These are phyloP conservation scores for Agrocybe praecox DNA, from an alignment of 768 basidiomycete species.

Conservation along the genomic window DNA sequence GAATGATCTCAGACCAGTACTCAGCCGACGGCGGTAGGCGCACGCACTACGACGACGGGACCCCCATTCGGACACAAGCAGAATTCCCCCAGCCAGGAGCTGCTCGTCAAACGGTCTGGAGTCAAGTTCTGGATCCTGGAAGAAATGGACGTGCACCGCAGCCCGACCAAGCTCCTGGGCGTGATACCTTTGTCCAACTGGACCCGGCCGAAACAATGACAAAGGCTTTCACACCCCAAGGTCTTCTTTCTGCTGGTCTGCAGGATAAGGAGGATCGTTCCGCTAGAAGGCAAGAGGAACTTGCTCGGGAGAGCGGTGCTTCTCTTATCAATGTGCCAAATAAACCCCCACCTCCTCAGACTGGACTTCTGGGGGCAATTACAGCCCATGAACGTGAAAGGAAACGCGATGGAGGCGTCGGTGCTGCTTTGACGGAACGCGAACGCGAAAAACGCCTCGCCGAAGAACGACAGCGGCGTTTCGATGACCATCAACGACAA, in stretches of 20 bases:
- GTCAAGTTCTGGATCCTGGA: conserved; percentile 79
- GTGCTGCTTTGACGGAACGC: conserved; percentile 91
- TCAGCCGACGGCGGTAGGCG: conserved; percentile 46
- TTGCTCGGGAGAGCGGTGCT: conserved; percentile 88
- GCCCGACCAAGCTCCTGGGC: conserved; percentile 35
- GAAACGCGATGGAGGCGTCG: conserved; percentile 93
- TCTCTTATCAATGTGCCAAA: conserved; percentile 95
- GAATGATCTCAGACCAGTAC: conserved; percentile 56
- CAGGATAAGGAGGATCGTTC: conserved; percentile 96
- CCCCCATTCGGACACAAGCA: conserved; percentile 54
- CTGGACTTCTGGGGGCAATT: conserved; percentile 93
- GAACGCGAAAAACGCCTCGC: conserved; percentile 91
- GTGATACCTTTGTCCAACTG: conserved; percentile 74
- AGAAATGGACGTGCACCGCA: conserved; percentile 42
- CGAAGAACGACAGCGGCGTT: conserved; percentile 90
- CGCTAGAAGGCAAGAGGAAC: conserved; percentile 92
- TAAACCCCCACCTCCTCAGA: conserved; percentile 94
- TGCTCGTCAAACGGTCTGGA: conserved; percentile 81
- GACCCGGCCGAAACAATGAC: conserved; percentile 79
- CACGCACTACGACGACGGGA: conserved; percentile 59
- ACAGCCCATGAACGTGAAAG: conserved; percentile 94
- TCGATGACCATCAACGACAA: conserved; percentile 87
- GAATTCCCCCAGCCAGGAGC: conserved; percentile 55
- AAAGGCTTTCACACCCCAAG: conserved; percentile 94
- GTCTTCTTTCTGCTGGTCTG: conserved; percentile 90